Base-by-base conservation (phyloP, 495 filamentous ascomycete species). In the Ascobolus immersus region DNA sequence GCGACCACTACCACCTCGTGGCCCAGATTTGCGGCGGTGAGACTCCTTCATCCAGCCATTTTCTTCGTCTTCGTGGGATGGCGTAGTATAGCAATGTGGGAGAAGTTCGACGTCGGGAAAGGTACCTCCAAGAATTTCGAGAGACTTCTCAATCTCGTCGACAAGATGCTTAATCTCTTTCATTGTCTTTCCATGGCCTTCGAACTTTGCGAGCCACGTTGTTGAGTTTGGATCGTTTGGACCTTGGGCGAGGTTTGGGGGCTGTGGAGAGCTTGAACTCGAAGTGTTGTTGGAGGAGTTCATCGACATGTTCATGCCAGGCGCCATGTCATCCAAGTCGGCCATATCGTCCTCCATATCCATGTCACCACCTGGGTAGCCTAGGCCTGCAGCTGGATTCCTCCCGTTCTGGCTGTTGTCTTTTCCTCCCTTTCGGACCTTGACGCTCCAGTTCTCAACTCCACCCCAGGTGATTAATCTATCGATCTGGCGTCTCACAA, bases 381-480 rank as follows among this genome's bases (percentile, higher is more conserved):
- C n/a, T n/a, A n/a, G n/a, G n/a, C n/a, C n/a, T n/a, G n/a, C n/a
- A 33, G 15, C 9, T 10, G 28, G 4, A n/a, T 13, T 17, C 14
- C 15, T 31, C 9, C 28, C 28, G 9, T n/a, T 12, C 33, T 23
- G 28, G 17, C 4, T 28, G 11, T 11, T 28, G 14, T 56, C 45
- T 32, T 61, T 49, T 40, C 70, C 67, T 4, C 65, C 54, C 40
- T 66, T 68, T 23, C 67, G 57, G 28, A 62, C 47, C n/a, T 52
- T 51, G n/a, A 68, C 50, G 21, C 57, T 37, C 18, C 57, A 62
- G 0, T 52, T 49, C 12, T 29, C 41, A 2, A 54, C 57, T 10
- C 49, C 52, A 5, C 60, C 64, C 75, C 73, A 81, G 0, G 50
- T 39, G 34, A 71, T 53, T 29, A 82, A 53, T 0, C 60, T 56